Evolutionary conservation across 1,139 yeast genomes (phyloP).

Genomic region (Geotrichum reessii): DNA sequence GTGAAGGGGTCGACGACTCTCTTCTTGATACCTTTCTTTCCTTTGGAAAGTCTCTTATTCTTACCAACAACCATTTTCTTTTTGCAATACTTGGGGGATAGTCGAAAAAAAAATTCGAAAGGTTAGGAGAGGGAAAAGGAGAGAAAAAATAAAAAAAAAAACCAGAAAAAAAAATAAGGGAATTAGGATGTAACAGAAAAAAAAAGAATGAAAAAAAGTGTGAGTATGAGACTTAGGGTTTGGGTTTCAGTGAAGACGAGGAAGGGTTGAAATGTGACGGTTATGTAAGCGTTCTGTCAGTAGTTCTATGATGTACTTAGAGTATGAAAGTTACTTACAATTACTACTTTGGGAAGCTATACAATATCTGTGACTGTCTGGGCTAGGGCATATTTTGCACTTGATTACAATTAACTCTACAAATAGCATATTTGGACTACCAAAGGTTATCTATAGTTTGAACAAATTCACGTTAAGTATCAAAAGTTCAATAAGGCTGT

Average conservation of each 20-base stretch:
- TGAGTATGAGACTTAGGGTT: neutral
- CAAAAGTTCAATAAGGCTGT: too few species aligned
- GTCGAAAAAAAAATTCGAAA: neutral
- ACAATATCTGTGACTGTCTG: neutral
- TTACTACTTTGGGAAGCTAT: neutral
- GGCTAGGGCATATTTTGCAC: neutral
- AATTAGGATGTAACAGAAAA: neutral
- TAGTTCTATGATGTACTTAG: neutral
- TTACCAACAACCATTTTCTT: conserved; percentile 82
- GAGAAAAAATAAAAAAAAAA: neutral
- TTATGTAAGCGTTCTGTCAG: neutral
- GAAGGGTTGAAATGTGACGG: neutral
- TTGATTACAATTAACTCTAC: neutral
- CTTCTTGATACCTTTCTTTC: conserved; percentile 95
- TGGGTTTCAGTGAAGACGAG: neutral
- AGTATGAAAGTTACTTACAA: neutral
- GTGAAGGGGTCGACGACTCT: conserved; percentile 93
- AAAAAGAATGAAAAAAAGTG: neutral
- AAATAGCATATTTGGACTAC: too few species aligned
- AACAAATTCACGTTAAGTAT: too few species aligned
- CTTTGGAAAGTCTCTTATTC: conserved; percentile 94
- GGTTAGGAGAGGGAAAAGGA: neutral
- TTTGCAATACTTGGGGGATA: neutral
- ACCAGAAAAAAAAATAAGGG: neutral
- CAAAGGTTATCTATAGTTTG: too few species aligned